These are phyloP conservation scores for Syncephalastrum racemosum DNA, from an alignment of 371 early-diverging fungal species.

Conservation along the genomic window DNA sequence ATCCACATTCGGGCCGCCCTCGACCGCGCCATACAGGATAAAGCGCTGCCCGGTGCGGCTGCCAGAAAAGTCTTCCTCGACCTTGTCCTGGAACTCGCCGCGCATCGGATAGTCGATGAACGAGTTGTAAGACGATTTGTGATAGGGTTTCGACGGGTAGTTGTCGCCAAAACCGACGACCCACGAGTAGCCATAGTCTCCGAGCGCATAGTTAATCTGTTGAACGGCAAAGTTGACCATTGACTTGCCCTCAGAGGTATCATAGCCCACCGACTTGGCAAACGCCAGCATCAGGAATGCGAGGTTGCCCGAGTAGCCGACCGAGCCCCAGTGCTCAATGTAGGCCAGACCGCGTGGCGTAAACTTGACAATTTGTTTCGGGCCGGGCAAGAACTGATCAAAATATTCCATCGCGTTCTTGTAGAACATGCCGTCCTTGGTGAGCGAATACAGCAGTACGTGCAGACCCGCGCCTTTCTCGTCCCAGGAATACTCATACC, in stretches of 20 bases:
- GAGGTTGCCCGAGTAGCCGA: constrained; percentile 53
- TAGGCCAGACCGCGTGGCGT: constrained; percentile 60
- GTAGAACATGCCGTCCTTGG: constrained; percentile 46
- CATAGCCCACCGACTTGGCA: constrained; percentile 44
- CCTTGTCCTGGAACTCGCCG: constrained; percentile 40
- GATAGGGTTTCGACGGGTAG: constrained; percentile 53
- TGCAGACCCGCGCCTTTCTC: constrained; percentile 52
- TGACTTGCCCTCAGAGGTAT: constrained; percentile 27
- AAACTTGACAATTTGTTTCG: constrained; percentile 41
- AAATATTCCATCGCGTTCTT: constrained; percentile 50
- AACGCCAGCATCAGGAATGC: constrained; percentile 54
- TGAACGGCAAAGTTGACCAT: constrained; percentile 51
- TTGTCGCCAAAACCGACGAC: constrained; percentile 59
- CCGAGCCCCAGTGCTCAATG: constrained; percentile 57
- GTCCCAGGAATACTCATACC: constrained; percentile 58
- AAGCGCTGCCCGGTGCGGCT: constrained; percentile 45
- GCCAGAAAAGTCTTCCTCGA: constrained; percentile 48
- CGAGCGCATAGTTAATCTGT: constrained; percentile 60
- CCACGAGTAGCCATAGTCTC: constrained; percentile 59
- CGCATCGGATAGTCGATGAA: constrained; percentile 59
- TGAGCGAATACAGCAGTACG: constrained; percentile 45
- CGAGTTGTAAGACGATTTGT: constrained; percentile 58
- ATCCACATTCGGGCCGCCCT: constrained; percentile 53
- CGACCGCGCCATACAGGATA: constrained; percentile 58
- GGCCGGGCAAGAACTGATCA: constrained; percentile 46